Evolutionary conservation across 441 rosid genomes (phyloP), one percentile per base, ranked within the genome.

Genomic region (Capsella rubella): DNA sequence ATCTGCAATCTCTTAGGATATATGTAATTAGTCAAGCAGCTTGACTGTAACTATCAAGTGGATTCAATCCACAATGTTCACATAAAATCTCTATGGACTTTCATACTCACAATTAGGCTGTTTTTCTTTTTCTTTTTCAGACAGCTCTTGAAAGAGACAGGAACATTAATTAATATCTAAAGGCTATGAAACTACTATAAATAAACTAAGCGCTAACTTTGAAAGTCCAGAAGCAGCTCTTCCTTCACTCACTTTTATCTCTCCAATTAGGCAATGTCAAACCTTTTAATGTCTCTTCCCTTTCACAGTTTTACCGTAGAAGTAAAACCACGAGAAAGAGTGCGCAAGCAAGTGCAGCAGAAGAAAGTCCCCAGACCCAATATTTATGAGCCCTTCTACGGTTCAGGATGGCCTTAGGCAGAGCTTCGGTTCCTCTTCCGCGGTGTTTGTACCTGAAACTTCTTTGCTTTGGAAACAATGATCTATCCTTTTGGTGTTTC

Each of bases 371-470:
- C 89, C 88, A 91, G 47, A 80, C 60, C 98, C 91, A 91, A 81
- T 90, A 86, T 54, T 13, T 78, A 8, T 78, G 82, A 3, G 91
- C 79, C 86, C 75, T 92, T 74, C 87, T 90, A 68, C 86, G 85
- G 87, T 83, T 93, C 78, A 87, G 69, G 59, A 92, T 85, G 60
- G 85, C 88, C 80, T 84, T 95, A 6, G 97, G 93, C 55, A 86
- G 81, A 3, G 90, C 80, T 54, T 90, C 97, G 0, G 81, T 67
- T 10, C 87, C 97, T 75, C 82, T 89, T 42, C 81, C 55, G 10
- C 91, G 89, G 73, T 72, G 69, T 73, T 95, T 87, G 78, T 80
- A 31, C 82, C 87, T 85, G 39, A 84, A 57, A 6, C 76, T 11
- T 12, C 67, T 86, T 84, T 87, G 93, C 83, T 82, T 90, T 28